Evolutionary conservation across 2,329 filamentous ascomycete genomes (phyloP).

Genomic region (Biscogniauxia mediterranea): DNA sequence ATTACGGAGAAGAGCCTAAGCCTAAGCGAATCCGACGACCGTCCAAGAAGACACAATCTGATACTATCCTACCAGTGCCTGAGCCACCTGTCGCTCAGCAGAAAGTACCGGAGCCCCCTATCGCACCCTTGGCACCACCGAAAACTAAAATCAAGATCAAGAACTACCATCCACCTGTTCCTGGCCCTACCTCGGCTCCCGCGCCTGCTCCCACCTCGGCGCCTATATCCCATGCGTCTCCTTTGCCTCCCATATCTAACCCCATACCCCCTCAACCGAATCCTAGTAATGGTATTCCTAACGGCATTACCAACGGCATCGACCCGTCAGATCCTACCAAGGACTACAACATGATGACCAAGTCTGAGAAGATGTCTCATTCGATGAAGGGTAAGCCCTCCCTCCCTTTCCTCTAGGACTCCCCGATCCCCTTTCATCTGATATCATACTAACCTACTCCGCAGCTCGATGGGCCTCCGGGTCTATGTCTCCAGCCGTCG

Average conservation of each 20-base stretch:
- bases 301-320: slow-evolving; percentile 29
- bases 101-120: slow-evolving; percentile 9
- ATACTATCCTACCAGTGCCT: slow-evolving; percentile 17
- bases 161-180: slow-evolving; percentile 24
- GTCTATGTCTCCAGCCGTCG: slow-evolving; percentile 59
- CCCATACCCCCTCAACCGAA: slow-evolving; percentile 14
- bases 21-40: slow-evolving; percentile 29
- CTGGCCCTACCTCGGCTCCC: neutral
- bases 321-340: slow-evolving; percentile 42
- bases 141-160: slow-evolving; percentile 37
- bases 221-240: slow-evolving; percentile 18
- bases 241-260: slow-evolving; percentile 15
- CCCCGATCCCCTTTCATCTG: neutral
- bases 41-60: slow-evolving; percentile 28
- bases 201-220: slow-evolving; percentile 9
- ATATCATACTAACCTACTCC: slow-evolving; percentile 23
- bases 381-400: slow-evolving; percentile 60
- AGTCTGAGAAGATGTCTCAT: slow-evolving; percentile 65
- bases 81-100: slow-evolving; percentile 11
- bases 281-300: slow-evolving; percentile 14
- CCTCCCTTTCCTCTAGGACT: neutral
- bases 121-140: slow-evolving; percentile 1
- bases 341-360: slow-evolving; percentile 61
- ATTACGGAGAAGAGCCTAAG: slow-evolving; percentile 30
- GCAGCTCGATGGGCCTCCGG: slow-evolving; percentile 59